Evolutionary conservation across 441 rosid species (phyloP), one percentile per base, ranked within the genome.

Genomic region (Rhodomyrtus psidioides): DNA sequence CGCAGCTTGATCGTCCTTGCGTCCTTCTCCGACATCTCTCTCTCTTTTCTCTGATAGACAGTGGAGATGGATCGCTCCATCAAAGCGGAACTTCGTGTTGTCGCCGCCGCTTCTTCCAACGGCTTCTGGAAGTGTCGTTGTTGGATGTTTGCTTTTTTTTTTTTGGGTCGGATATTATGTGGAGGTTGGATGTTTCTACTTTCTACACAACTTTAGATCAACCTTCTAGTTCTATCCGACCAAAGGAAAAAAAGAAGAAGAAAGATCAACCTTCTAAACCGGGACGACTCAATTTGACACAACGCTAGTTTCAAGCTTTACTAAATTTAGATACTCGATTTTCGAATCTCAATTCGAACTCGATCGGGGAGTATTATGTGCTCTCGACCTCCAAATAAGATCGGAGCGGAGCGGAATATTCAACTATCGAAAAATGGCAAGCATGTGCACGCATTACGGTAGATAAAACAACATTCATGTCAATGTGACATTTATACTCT

Each of bases 1-100:
- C 86, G 90, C 54, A 96, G 94, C 86, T 86, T 93, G 88, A 97
- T 88, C 53, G 87, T 92, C 70, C 90, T 92, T 60, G 88, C 86
- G 53, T 84, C 62, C 27, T 84, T 83, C 88, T 87, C 91, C 83
- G 82, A 34, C 91, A 91, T 90, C 65, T n/a, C 46, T 30, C 49
- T 76, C 7, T 28, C 51, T 21, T 10, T 56, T 57, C 42, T 55
- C 34, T 57, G 74, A 24, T 54, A 15, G 42, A 9, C 10, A 51
- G 15, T 42, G 54, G 53, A 27, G n/a, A 62, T 0, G 7, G 34
- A 55, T n/a, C 62, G 60, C 46, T 10, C 28, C 0, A 26, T 21
- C 79, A 23, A 42, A 42, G 49, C n/a, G 79, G 5, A 39, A 23
- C 85, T 60, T 58, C 10, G 79, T 13, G 27, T 15, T n/a, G 51